Conservation (phyloP, 257 asterid genomes). For the Echites panduratus region DNA sequence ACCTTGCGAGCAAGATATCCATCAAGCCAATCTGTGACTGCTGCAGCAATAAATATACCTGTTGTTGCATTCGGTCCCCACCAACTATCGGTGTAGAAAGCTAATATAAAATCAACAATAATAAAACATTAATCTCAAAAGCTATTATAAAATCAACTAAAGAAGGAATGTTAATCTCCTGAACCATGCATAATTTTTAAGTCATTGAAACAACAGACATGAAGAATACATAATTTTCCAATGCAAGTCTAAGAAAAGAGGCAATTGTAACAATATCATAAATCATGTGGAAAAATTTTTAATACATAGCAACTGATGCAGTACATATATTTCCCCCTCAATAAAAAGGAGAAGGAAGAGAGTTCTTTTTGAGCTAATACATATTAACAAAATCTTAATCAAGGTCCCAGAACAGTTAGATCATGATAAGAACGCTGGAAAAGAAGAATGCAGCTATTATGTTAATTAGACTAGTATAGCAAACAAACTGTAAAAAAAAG, state of each 20-base stretch:
- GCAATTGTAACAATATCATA: neutral
- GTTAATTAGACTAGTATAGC: no score
- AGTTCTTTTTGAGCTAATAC: neutral
- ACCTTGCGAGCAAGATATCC: slow-evolving; percentile 98
- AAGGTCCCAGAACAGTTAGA: neutral
- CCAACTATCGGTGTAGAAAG: slow-evolving; percentile 81
- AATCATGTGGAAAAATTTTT: neutral
- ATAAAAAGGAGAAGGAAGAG: no score
- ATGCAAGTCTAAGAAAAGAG: neutral
- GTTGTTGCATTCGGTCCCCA: slow-evolving; percentile 90
- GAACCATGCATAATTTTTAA: neutral
- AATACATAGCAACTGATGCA: neutral
- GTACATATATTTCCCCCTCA: neutral
- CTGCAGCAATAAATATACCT: slow-evolving; percentile 79
- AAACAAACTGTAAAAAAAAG: no score
- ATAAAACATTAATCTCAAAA: no score
- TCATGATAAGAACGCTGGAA: no score
- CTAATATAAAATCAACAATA: slow-evolving; percentile 31
- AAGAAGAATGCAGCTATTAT: no score
- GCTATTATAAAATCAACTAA: no score
- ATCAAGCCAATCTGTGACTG: slow-evolving; percentile 97
- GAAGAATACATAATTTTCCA: neutral
- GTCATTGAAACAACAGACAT: neutral
- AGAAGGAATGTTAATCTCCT: slow-evolving; percentile 8
- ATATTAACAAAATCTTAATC: neutral